A percentile compares a stretch with the other conserved stretches of the same genome.
Evolutionary conservation across 495 filamentous ascomycete genomes (phyloP).

Genomic region (Penicillium maclennaniae): DNA sequence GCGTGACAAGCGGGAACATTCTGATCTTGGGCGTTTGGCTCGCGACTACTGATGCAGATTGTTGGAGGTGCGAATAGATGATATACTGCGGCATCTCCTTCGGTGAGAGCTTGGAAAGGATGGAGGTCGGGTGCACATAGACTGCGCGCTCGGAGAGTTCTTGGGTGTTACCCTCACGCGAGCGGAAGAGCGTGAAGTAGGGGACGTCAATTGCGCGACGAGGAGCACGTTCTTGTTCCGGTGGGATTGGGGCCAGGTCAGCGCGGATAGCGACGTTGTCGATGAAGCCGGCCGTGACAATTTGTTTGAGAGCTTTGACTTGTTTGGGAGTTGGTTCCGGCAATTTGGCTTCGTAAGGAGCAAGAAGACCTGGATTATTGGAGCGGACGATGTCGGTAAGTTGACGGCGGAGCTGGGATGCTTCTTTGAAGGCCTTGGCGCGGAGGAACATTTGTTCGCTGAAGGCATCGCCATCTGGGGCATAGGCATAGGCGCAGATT

Average conservation of each 20-base stretch:
- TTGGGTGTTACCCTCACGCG: conserved; percentile 48
- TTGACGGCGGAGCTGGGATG: conserved; percentile 74
- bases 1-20: conserved; percentile 81
- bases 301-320: conserved; percentile 79
- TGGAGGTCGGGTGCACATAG: conserved; percentile 82
- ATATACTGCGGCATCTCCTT: conserved; percentile 81
- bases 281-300: conserved; percentile 88
- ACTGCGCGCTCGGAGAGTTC: conserved; percentile 56
- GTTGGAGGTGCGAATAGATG: conserved; percentile 81
- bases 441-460: conserved; percentile 79
- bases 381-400: conserved; percentile 73
- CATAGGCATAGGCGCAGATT: conserved; percentile 77
- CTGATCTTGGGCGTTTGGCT: conserved; percentile 68
- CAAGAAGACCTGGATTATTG: conserved; percentile 66
- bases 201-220: conserved; percentile 82
- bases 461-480: conserved; percentile 64
- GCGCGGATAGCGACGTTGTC: conserved; percentile 94
- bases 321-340: conserved; percentile 68
- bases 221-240: conserved; percentile 65
- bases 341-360: conserved; percentile 55
- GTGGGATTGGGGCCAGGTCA: conserved; percentile 72
- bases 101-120: conserved; percentile 65
- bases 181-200: conserved; percentile 81
- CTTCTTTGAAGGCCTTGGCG: conserved; percentile 80
- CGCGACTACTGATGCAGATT: conserved; percentile 47